Conservation (phyloP, 1,284 basidiomycete genomes). For the Austropuccinia psidii region DNA sequence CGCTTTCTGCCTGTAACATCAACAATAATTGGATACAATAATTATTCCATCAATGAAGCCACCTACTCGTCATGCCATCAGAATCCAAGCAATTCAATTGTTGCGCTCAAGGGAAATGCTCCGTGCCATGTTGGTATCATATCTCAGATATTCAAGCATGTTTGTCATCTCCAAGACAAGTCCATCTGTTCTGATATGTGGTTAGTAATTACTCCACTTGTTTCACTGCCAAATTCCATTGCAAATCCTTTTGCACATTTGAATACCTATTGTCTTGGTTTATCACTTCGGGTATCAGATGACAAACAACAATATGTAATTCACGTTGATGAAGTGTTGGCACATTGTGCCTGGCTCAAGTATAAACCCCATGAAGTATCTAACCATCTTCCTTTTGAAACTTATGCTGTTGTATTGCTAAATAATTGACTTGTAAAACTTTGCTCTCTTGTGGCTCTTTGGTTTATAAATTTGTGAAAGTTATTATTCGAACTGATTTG, state of each 20-base stretch:
- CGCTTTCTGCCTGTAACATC: too few relatives aligned
- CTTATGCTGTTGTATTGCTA: not conserved
- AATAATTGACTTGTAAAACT: not conserved
- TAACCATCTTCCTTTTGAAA: not conserved
- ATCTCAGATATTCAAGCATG: slow-evolving; percentile 3
- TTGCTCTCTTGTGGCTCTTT: too few relatives aligned
- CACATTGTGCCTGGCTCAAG: slow-evolving; percentile 31
- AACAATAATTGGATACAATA: too few relatives aligned
- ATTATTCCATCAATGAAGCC: not conserved
- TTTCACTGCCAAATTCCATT: not conserved
- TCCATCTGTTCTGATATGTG: not conserved
- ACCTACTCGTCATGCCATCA: not conserved
- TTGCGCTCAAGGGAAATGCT: not conserved
- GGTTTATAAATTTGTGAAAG: too few relatives aligned
- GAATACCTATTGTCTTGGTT: not conserved
- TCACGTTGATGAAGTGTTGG: not conserved
- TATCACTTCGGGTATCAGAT: not conserved
- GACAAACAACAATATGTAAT: not conserved
- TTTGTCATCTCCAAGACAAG: not conserved
- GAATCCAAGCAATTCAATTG: slow-evolving; percentile 19
- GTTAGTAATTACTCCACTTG: slow-evolving; percentile 2
- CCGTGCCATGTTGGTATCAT: not conserved
- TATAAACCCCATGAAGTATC: not conserved
- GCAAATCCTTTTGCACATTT: slow-evolving; percentile 10
- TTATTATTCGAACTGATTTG: too few relatives aligned